Base-by-base conservation (phyloP, 192 early-diverging fungal genomes). In the Paraglomus brasilianum region DNA sequence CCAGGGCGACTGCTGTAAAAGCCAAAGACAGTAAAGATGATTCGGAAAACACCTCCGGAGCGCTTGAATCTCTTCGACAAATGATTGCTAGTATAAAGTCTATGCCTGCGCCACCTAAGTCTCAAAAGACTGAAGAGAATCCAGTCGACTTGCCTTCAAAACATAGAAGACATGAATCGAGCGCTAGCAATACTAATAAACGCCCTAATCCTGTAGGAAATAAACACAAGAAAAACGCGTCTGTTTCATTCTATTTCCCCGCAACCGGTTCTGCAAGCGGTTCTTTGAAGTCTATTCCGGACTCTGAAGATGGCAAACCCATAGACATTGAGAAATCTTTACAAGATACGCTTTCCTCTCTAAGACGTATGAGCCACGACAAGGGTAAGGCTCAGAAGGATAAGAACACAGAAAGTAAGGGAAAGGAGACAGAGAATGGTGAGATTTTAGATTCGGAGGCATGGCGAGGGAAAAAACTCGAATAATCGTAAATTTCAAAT, bases 71-170 rank as follows among this genome's bases (percentile, higher is more conserved):
- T 17, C 52, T 86, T 41, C 85, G 84, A 48, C 70, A 82, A 44
- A 84, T 84, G 43, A 86, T 86, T 43, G 81, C 75, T 50, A 81
- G 73, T 24, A 69, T 86, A 22, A 84, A 82, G 43, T 77, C 53
- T 47, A 53, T 86, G 5, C 82, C 85, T 17, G 69, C 80, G 41
- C 72, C 63, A 41, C 42, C 47, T 58, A 72, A 58, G 38, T 64
- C 59, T 69, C 77, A 72, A 56, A 55, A 65, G 45, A 17, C 49
- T 53, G 57, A 71, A 9, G 38, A 61, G 14, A 3, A 24, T 13
- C 8, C 11, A 17, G 21, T 61, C 41, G 58, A 61, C 19, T 10
- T 13, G 9, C 8, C 38, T 45, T 68, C 66, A 22, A 68, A 68
- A 45, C 66, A 68, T 44, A 71, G 41, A 62, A 69, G 43, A 10